Evolutionary conservation across 495 filamentous ascomycete genomes (phyloP).

Genomic region (Lindgomyces ingoldianus): DNA sequence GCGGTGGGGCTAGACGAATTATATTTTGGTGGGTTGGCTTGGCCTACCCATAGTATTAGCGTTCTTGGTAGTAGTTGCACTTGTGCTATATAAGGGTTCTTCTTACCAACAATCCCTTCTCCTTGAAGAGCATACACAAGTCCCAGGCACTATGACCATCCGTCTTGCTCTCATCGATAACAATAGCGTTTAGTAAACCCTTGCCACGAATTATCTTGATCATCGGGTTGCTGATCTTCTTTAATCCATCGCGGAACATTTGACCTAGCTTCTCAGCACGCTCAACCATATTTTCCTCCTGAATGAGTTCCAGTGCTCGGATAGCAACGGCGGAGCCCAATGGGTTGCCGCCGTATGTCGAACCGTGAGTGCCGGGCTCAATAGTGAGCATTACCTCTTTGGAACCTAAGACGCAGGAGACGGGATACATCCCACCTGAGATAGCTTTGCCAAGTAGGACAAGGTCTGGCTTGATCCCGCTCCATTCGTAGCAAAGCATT

Average conservation of each 20-base stretch:
- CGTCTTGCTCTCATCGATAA: constrained; percentile 89
- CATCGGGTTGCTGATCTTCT: constrained; percentile 69
- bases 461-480: constrained; percentile 90
- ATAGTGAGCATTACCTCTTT: constrained; percentile 96
- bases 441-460: constrained; percentile 96
- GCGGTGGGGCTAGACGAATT: constrained; percentile 54
- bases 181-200: constrained; percentile 92
- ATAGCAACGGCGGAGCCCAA: constrained; percentile 96
- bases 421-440: constrained; percentile 97
- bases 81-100: constrained; percentile 50
- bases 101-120: constrained; percentile 87
- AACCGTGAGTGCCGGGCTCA: constrained; percentile 94
- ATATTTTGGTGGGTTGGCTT: constrained; percentile 99
- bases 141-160: constrained; percentile 94
- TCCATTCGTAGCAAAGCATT: constrained; percentile 92
- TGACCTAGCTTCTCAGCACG: constrained; percentile 77
- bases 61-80: constrained; percentile 35
- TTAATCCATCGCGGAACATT: constrained; percentile 77
- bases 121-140: constrained; percentile 91
- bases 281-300: constrained; percentile 85
- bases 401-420: constrained; percentile 85
- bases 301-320: constrained; percentile 88
- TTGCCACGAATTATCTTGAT: constrained; percentile 87
- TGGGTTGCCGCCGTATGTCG: constrained; percentile 96
- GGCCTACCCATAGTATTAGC: constrained; percentile 57